Evolutionary conservation across 306 rosid genomes (phyloP).

Genomic region (Trifolium repens): DNA sequence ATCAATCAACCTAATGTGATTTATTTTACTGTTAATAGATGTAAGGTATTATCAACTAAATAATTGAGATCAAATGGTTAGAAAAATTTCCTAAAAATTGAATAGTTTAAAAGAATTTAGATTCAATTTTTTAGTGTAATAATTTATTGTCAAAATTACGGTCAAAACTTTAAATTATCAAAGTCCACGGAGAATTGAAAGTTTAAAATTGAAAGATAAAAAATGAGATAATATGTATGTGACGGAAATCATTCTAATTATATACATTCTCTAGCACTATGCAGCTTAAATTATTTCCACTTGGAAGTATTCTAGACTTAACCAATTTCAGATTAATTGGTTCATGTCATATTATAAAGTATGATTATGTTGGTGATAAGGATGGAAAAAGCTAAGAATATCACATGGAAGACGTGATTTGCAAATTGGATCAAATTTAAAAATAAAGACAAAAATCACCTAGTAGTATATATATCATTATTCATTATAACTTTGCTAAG

Average conservation of each 20-base stretch:
- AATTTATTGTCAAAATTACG: no score
- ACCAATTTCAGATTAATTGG: slow-evolving; percentile 18
- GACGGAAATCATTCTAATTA: slow-evolving; percentile 30
- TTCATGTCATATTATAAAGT: slow-evolving; percentile 40
- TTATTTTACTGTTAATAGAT: slow-evolving; percentile 6
- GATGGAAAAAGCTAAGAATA: slow-evolving; percentile 45
- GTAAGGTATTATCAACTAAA: no score
- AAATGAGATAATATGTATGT: neutral
- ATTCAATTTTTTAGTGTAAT: no score
- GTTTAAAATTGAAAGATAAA: no score
- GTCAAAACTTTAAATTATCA: no score
- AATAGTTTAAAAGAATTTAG: no score
- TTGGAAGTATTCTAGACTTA: neutral
- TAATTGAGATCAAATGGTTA: no score
- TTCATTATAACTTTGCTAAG: slow-evolving; percentile 30
- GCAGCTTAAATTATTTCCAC: neutral
- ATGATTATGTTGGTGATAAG: slow-evolving; percentile 52
- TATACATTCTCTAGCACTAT: neutral
- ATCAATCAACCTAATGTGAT: slow-evolving; percentile 40
- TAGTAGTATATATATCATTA: slow-evolving; percentile 14
- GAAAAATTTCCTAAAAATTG: no score
- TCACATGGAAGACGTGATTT: slow-evolving; percentile 47
- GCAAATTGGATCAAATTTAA: slow-evolving; percentile 28
- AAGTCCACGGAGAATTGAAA: no score
- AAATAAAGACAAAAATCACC: neutral